phyloP scores from a whole-genome alignment of 768 basidiomycete genomes.

The Russula vinacea region DNA sequence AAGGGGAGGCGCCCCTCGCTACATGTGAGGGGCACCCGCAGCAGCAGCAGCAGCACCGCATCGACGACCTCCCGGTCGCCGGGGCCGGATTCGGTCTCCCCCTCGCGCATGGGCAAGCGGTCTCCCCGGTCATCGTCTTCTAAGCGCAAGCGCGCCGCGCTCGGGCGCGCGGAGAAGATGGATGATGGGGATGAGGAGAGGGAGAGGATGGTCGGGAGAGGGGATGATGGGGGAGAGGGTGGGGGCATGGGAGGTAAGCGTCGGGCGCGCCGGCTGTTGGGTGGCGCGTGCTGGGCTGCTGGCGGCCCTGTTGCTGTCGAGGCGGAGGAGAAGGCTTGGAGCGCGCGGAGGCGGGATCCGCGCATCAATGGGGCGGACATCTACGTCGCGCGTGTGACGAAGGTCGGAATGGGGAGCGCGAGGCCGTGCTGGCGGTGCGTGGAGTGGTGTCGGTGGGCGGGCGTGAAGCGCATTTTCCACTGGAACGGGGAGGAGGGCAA shows the following conservation, averaged over 20 bases:
- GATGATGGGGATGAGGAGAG: conserved; percentile 1
- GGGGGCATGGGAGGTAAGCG: not conserved
- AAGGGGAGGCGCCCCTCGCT: conserved; percentile 30
- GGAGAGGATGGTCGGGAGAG: not conserved
- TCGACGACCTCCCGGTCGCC: not conserved
- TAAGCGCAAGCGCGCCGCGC: conserved; percentile 14
- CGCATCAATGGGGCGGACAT: conserved; percentile 52
- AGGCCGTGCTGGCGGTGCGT: conserved; percentile 56
- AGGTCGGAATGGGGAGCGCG: conserved; percentile 49
- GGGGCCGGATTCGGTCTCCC: not conserved
- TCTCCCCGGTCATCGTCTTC: conserved; percentile 4
- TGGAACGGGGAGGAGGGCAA: conserved; percentile 42
- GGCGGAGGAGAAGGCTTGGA: conserved; percentile 35
- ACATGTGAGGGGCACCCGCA: conserved; percentile 28
- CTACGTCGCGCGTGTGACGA: conserved; percentile 52
- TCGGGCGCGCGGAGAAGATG: conserved; percentile 16
- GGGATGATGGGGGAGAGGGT: not conserved
- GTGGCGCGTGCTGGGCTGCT: conserved; percentile 4
- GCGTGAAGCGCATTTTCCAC: conserved; percentile 54
- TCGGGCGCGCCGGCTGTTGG: not conserved
- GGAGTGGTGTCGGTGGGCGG: conserved; percentile 57
- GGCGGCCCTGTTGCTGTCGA: conserved; percentile 21
- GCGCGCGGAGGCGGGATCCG: conserved; percentile 40
- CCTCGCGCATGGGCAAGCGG: not conserved
- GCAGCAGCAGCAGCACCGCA: not conserved